Evolutionary conservation across 768 basidiomycete genomes (phyloP).

Genomic region (Serendipita sp.): DNA sequence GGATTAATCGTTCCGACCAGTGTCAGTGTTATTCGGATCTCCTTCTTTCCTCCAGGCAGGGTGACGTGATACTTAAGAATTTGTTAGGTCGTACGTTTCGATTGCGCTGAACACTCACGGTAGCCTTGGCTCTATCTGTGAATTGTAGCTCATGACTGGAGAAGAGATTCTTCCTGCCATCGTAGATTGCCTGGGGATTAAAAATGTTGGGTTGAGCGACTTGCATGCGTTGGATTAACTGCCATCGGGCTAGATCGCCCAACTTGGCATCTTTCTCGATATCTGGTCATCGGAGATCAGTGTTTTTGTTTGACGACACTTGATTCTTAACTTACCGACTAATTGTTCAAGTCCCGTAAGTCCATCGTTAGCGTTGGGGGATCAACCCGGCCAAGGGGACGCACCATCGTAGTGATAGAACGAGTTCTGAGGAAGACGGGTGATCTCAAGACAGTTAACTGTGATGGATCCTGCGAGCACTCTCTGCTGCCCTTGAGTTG

Average conservation of each 20-base stretch:
- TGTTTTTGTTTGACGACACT: too few species aligned
- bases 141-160: neutral
- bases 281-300: neutral
- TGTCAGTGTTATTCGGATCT: neutral
- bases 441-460: neutral
- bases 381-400: neutral
- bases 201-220: neutral
- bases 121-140: neutral
- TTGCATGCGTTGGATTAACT: neutral
- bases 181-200: neutral
- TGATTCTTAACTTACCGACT: neutral
- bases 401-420: neutral
- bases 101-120: neutral
- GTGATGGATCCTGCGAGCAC: neutral
- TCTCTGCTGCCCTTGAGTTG: neutral
- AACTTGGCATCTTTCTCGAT: neutral
- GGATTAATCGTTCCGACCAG: neutral
- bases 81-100: too few species aligned
- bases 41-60: neutral
- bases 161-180: constrained; percentile 1
- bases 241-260: neutral
- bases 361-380: neutral
- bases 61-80: neutral
- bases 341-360: neutral
- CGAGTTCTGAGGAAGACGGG: neutral